phyloP scores from a whole-genome alignment of 441 rosid genomes.

The Eugenia klotzschiana region DNA sequence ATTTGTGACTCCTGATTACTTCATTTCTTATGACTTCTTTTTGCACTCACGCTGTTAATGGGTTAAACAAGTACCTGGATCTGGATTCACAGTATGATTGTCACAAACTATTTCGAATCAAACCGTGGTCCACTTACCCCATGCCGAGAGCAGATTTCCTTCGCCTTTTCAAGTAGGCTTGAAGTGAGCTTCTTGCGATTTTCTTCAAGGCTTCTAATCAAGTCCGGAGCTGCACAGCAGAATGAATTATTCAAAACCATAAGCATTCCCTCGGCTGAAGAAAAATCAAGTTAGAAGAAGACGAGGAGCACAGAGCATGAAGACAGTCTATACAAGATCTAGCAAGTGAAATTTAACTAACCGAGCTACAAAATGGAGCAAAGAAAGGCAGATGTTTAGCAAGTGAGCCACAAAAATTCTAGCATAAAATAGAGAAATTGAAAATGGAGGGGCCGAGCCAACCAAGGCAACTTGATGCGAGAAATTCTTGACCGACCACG shows the following conservation, averaged over 20 bases:
- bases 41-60: neutral
- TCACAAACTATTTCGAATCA: neutral
- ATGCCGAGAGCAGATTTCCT: neutral
- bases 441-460: neutral
- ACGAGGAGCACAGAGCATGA: neutral
- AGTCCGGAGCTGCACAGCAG: neutral
- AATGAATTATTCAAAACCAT: neutral
- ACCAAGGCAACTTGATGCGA: neutral
- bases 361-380: neutral
- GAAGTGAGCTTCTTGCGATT: neutral
- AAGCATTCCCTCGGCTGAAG: neutral
- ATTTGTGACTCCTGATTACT: neutral
- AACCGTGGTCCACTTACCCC: neutral
- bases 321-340: neutral
- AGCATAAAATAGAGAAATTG: neutral
- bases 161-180: neutral
- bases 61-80: neutral
- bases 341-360: neutral
- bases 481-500: neutral
- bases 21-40: neutral
- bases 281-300: neutral
- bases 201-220: neutral
- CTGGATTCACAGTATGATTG: neutral
- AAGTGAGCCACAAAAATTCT: neutral
- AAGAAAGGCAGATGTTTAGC: neutral